phyloP scores from a whole-genome alignment of 371 early-diverging fungal species.

The Mortierella sp. region DNA sequence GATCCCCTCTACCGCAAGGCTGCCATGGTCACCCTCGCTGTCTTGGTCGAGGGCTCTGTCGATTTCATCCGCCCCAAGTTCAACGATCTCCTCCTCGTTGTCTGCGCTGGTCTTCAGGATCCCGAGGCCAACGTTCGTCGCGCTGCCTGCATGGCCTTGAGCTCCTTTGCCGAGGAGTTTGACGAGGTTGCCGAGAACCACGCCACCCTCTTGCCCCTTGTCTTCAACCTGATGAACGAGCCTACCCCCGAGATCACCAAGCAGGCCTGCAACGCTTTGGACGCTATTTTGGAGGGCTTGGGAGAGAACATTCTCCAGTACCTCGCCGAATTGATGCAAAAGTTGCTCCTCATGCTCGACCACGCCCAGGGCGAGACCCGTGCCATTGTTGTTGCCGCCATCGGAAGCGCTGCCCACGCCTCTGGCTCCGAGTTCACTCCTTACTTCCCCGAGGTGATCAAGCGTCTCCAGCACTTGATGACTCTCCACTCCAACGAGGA shows the following conservation, averaged over 20 bases:
- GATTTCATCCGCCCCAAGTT: slow-evolving; percentile 83
- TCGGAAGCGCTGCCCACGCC: slow-evolving; percentile 91
- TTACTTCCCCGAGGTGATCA: slow-evolving; percentile 84
- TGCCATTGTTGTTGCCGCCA: slow-evolving; percentile 84
- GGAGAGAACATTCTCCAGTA: slow-evolving; percentile 84
- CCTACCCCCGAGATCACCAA: slow-evolving; percentile 76
- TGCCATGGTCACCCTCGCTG: slow-evolving; percentile 91
- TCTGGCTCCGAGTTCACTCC: slow-evolving; percentile 78
- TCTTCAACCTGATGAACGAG: slow-evolving; percentile 86
- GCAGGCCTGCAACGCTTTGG: slow-evolving; percentile 88
- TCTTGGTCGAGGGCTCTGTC: slow-evolving; percentile 86
- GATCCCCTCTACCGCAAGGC: slow-evolving; percentile 84
- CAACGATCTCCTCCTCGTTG: slow-evolving; percentile 79
- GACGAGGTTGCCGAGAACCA: slow-evolving; percentile 85
- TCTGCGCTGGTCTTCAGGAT: slow-evolving; percentile 85
- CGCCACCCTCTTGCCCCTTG: slow-evolving; percentile 81
- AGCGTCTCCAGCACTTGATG: slow-evolving; percentile 81
- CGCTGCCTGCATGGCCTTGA: slow-evolving; percentile 90
- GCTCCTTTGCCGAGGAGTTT: slow-evolving; percentile 85
- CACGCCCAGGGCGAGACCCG: slow-evolving; percentile 75
- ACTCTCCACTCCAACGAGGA: slow-evolving; percentile 72
- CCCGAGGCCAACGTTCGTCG: slow-evolving; percentile 82
- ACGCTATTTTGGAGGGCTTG: slow-evolving; percentile 87
- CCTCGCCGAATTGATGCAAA: slow-evolving; percentile 84
- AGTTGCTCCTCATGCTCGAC: slow-evolving; percentile 78